These are phyloP conservation scores for Fusarium poae DNA, from an alignment of 2,329 filamentous ascomycete species.

Conservation along the genomic window DNA sequence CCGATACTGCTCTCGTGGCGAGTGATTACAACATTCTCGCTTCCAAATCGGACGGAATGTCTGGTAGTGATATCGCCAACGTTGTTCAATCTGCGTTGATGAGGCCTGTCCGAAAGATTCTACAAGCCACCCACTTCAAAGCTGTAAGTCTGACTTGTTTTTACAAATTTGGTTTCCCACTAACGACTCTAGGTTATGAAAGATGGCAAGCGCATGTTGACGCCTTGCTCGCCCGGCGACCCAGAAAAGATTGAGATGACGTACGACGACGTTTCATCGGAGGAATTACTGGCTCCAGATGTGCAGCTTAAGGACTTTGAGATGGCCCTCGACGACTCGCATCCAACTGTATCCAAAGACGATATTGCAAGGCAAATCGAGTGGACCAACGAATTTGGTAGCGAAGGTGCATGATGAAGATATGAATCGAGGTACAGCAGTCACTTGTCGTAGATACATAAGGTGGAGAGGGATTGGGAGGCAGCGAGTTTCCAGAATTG, in stretches of 20 bases:
- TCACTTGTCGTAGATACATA: slow-evolving; percentile 19
- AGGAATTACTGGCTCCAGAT: slow-evolving; percentile 86
- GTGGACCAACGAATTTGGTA: slow-evolving; percentile 97
- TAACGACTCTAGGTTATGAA: slow-evolving; percentile 70
- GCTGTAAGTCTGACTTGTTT: slow-evolving; percentile 68
- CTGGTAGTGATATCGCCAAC: slow-evolving; percentile 94
- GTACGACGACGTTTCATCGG: slow-evolving; percentile 88
- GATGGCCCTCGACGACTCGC: slow-evolving; percentile 87
- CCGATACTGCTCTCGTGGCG: slow-evolving; percentile 83
- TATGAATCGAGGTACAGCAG: slow-evolving; percentile 1
- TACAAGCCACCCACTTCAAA: slow-evolving; percentile 98
- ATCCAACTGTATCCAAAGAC: slow-evolving; percentile 90
- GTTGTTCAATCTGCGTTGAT: slow-evolving; percentile 96
- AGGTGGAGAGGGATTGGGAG: slow-evolving; percentile 3
- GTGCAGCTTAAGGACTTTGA: slow-evolving; percentile 93
- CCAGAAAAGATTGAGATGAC: slow-evolving; percentile 89
- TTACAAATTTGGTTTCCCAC: background rate
- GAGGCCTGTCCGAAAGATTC: slow-evolving; percentile 96
- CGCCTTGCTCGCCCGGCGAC: slow-evolving; percentile 95
- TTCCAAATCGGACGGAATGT: slow-evolving; percentile 90
- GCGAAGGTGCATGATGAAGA: slow-evolving; percentile 75
- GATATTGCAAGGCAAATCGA: slow-evolving; percentile 88
- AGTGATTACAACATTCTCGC: slow-evolving; percentile 86
- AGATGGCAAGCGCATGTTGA: slow-evolving; percentile 77
- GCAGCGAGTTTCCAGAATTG: slow-evolving; percentile 43